Conservation (phyloP, 306 rosid genomes). For the Rosa multiflora region DNA sequence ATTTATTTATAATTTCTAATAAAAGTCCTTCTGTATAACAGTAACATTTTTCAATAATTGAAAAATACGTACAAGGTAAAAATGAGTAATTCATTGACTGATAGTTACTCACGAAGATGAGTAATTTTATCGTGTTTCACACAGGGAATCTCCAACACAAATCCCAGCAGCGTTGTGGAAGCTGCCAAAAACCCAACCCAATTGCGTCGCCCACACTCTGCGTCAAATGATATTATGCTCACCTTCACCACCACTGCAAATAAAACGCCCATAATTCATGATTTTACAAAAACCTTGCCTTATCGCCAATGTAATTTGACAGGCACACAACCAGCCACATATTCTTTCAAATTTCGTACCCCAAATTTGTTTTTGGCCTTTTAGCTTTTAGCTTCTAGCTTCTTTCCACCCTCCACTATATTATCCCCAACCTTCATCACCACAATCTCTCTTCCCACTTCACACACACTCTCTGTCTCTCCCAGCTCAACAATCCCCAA, state of each 20-base stretch:
- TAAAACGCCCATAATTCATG: conserved; percentile 3
- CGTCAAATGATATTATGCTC: not conserved
- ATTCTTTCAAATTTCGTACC: conserved; percentile 17
- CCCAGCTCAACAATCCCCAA: not conserved
- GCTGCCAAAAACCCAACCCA: conserved; percentile 16
- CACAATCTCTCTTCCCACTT: conserved; percentile 30
- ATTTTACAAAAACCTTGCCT: conserved; percentile 17
- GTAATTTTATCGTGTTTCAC: not conserved
- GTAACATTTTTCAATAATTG: no score
- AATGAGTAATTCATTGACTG: not conserved
- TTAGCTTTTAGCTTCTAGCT: not conserved
- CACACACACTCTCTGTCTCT: conserved; percentile 20
- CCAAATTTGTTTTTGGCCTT: conserved; percentile 8
- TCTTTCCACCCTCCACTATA: conserved; percentile 32
- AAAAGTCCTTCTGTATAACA: no score
- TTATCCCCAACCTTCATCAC: conserved; percentile 42
- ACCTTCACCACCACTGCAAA: not conserved
- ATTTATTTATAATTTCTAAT: no score
- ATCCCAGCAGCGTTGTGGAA: not conserved
- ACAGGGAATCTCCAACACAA: not conserved
- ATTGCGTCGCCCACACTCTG: not conserved
- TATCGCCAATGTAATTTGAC: conserved; percentile 42
- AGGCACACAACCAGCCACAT: conserved; percentile 74
- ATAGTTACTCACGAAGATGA: not conserved
- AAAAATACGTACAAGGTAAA: no score